A percentile compares a stretch with the other conserved stretches of the same genome.
phyloP scores from a whole-genome alignment of 2,329 filamentous ascomycete species.

The Hypocreales sp. region DNA sequence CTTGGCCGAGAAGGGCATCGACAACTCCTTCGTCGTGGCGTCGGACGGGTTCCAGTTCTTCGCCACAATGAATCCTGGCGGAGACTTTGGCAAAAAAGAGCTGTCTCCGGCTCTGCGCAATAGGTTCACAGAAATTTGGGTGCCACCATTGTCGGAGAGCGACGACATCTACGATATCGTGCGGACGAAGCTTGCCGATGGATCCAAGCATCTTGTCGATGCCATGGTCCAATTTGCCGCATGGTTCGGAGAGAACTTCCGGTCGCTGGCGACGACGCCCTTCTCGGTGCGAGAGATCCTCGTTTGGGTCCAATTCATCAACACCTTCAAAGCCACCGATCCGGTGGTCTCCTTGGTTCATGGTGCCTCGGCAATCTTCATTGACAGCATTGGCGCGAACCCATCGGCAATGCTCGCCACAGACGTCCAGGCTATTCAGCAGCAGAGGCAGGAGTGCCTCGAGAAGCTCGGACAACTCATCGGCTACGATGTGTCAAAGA shows the following conservation, averaged over 20 bases:
- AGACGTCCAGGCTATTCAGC: constrained; percentile 50
- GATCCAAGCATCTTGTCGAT: constrained; percentile 40
- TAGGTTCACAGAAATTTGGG: constrained; percentile 98
- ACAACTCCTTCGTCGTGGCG: constrained; percentile 66
- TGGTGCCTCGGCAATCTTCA: constrained; percentile 87
- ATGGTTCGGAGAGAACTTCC: constrained; percentile 81
- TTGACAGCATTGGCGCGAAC: constrained; percentile 90
- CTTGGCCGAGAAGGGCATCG: constrained; percentile 82
- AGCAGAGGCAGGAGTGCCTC: constrained; percentile 61
- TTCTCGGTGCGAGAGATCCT: constrained; percentile 89
- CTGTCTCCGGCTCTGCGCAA: constrained; percentile 89
- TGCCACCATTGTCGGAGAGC: constrained; percentile 69
- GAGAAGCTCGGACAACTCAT: constrained; percentile 55
- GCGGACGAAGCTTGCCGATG: constrained; percentile 49
- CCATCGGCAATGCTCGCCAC: constrained; percentile 74
- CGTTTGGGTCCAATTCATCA: constrained; percentile 88
- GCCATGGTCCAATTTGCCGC: constrained; percentile 74
- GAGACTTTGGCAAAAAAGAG: constrained; percentile 96
- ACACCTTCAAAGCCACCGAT: constrained; percentile 39
- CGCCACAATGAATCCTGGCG: constrained; percentile 97
- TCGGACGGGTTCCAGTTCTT: constrained; percentile 81
- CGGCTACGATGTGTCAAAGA: constrained; percentile 38
- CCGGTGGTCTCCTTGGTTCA: constrained; percentile 44
- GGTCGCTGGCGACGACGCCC: constrained; percentile 54
- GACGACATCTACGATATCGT: constrained; percentile 85